Base-by-base conservation (phyloP, 164 flowering plant genomes). In the Euptelea pleiosperma region DNA sequence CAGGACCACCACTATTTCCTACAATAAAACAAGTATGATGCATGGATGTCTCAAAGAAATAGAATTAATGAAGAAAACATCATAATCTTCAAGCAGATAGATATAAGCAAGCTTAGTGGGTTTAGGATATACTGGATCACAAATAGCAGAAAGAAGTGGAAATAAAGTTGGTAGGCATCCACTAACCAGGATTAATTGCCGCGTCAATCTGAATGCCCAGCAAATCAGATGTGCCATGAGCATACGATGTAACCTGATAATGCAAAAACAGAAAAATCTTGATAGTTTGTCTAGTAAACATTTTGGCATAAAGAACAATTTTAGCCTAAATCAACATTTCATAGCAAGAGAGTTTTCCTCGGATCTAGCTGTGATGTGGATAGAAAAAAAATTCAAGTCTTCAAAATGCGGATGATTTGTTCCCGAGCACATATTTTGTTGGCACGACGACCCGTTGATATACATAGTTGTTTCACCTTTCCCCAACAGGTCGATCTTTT, bases 1-100 rank as follows among this genome's bases (percentile, higher is more conserved):
- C 99, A 73, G 99, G 99, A 55, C 97, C 99, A 59, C 99, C 99
- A 75, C 99, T 94, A 76, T 94, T 94, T 66, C 99, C 99, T 94
- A 70, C 36, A 75, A 61, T 48, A 61, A 61, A 58, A 57, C 52
- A 60, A 63, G 66, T 51, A 66, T 55, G 69, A 64, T 72, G 59
- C 50, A 48, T 60, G 51, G 41, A 51, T 39, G 54, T 61, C 43
- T 58, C 59, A 75, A 33, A 57, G 47, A 72, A 43, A 3, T 25
- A 18, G 8, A 48, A 7, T n/a, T 21, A 8, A 35, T 31, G n/a
- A 45, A 3, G 21, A 26, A 36, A 25, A 43, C n/a, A 44, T 37
- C 46, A 31, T 29, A 40, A 33, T 52, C 49, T 16, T 54, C 26
- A 21, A 47, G 25, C 49, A 60, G 44, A 7, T 26, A 35, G 8